Percentiles rank a stretch among this genome's conserved stretches.
phyloP scores from a whole-genome alignment of 1,139 yeast species.

The Taphrina betulina region DNA sequence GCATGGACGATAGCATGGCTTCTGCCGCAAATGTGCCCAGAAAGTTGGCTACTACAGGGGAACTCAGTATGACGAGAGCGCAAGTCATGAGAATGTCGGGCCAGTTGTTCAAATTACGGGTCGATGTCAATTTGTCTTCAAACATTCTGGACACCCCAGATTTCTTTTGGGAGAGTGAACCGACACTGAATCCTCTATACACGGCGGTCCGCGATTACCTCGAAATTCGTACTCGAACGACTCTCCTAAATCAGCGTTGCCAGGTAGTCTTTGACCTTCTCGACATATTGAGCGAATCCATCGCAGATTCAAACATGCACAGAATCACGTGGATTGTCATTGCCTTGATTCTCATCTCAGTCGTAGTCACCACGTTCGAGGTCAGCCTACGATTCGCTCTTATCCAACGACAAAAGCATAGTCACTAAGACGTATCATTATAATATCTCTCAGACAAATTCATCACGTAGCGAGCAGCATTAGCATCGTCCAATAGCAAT shows the following conservation, averaged over 20 bases:
- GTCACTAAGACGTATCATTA: too few relatives aligned
- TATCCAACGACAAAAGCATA: conserved; percentile 26
- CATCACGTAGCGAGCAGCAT: too few relatives aligned
- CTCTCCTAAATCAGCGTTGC: conserved; percentile 88
- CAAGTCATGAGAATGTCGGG: conserved; percentile 86
- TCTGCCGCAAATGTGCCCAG: conserved; percentile 87
- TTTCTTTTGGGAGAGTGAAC: conserved; percentile 94
- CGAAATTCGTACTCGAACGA: conserved; percentile 91
- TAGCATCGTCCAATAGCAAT: too few relatives aligned
- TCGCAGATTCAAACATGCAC: conserved; percentile 84
- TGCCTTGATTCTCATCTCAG: conserved; percentile 69
- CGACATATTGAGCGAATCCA: conserved; percentile 88
- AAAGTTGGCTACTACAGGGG: conserved; percentile 84
- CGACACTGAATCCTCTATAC: conserved; percentile 88
- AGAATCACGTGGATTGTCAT: conserved; percentile 90
- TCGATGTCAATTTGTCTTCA: conserved; percentile 87
- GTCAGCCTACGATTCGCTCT: conserved; percentile 32
- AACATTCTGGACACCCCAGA: conserved; percentile 93
- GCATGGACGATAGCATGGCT: conserved; percentile 70
- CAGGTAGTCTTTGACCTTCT: conserved; percentile 90
- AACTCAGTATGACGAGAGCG: conserved; percentile 68
- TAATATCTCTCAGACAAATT: too few relatives aligned
- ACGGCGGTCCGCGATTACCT: conserved; percentile 85
- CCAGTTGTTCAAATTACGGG: conserved; percentile 78
- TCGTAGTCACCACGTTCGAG: conserved; percentile 39